Evolutionary conservation across 129 eudicot genomes (phyloP).

Genomic region (Arctium minus): DNA sequence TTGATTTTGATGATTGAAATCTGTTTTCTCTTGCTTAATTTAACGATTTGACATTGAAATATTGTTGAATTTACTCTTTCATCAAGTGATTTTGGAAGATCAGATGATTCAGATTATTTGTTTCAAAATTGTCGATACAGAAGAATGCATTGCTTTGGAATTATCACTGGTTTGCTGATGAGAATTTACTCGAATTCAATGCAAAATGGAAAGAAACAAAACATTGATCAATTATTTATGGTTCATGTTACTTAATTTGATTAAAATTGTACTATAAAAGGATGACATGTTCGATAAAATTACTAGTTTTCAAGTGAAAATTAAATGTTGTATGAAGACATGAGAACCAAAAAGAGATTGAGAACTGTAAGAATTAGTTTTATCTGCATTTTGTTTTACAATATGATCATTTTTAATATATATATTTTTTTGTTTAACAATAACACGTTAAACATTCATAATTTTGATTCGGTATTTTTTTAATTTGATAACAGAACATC

Average conservation of each 20-base stretch:
- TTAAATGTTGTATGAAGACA: too few species aligned
- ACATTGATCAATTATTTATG: neutral
- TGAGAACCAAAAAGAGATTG: too few species aligned
- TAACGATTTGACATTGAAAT: conserved; percentile 14
- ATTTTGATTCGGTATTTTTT: too few species aligned
- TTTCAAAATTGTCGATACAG: conserved; percentile 8
- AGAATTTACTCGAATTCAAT: conserved; percentile 13
- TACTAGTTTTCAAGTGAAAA: too few species aligned
- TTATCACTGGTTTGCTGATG: conserved; percentile 15
- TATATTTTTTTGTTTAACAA: too few species aligned
- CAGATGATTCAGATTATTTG: neutral
- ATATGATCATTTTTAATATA: too few species aligned
- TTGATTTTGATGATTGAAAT: neutral
- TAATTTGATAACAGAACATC: neutral
- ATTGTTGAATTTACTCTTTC: conserved; percentile 18
- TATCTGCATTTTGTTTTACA: too few species aligned
- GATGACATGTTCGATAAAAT: too few species aligned
- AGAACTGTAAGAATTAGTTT: too few species aligned
- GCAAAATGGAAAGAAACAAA: neutral
- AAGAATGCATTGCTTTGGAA: conserved; percentile 9
- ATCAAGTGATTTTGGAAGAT: neutral
- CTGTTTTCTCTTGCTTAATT: neutral
- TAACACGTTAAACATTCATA: too few species aligned
- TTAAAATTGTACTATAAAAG: neutral
- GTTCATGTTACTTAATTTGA: neutral